phyloP scores from a whole-genome alignment of 306 rosid genomes.

The Sicyos baderoa region DNA sequence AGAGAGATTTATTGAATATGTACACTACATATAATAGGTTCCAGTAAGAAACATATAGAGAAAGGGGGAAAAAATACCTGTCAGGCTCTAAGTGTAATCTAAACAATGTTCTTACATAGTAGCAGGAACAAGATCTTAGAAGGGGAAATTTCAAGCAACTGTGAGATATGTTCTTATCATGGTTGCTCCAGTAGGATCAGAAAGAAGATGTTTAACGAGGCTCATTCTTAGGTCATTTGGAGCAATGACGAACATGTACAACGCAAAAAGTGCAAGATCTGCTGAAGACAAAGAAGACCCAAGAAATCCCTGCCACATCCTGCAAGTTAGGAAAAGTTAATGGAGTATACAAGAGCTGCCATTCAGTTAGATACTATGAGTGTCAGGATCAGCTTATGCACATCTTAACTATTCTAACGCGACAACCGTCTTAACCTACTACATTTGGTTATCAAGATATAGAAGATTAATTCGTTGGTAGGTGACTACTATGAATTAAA shows the following conservation, averaged over 20 bases:
- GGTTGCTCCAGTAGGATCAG: slow-evolving; percentile 86
- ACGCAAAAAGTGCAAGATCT: slow-evolving; percentile 64
- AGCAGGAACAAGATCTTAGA: slow-evolving; percentile 19
- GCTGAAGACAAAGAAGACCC: slow-evolving; percentile 83
- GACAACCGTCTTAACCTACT: too few species aligned
- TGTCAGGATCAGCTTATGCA: too few species aligned
- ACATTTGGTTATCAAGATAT: too few species aligned
- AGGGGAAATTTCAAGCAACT: slow-evolving; percentile 19
- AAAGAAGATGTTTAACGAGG: slow-evolving; percentile 73
- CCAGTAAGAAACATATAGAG: background rate
- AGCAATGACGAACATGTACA: slow-evolving; percentile 84
- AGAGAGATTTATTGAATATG: slow-evolving; percentile 2
- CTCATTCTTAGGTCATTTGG: slow-evolving; percentile 78
- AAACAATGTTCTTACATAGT: slow-evolving; percentile 24
- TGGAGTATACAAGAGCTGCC: background rate
- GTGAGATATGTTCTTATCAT: slow-evolving; percentile 81
- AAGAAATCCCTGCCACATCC: slow-evolving; percentile 99
- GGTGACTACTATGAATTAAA: too few species aligned
- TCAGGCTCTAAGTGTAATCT: slow-evolving; percentile 29
- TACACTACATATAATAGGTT: slow-evolving; percentile 10
- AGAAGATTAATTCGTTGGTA: too few species aligned
- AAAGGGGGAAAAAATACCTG: background rate
- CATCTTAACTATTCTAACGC: too few species aligned
- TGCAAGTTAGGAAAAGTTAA: slow-evolving; percentile 25
- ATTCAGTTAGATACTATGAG: background rate